A percentile compares a stretch with the other conserved stretches of the same genome.
phyloP scores from a whole-genome alignment of 768 basidiomycete species.

The Suillus hirtellus region DNA sequence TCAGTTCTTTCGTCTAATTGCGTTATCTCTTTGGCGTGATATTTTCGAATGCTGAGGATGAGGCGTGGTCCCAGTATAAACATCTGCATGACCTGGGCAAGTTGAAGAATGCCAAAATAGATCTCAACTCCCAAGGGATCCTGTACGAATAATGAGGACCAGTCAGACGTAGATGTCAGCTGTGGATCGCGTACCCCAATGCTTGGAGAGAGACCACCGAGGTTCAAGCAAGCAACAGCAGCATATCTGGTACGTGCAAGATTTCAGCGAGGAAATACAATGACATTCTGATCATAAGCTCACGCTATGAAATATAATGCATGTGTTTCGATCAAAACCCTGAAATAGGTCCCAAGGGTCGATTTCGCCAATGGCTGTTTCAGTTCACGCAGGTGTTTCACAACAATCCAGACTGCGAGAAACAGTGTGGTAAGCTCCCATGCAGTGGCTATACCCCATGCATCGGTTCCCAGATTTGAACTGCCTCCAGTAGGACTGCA shows the following conservation, averaged over 20 bases:
- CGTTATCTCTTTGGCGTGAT: background rate
- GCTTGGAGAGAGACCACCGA: background rate
- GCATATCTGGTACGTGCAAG: background rate
- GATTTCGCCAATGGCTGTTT: background rate
- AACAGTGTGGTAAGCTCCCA: background rate
- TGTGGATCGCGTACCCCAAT: background rate
- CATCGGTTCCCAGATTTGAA: background rate
- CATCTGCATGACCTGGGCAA: background rate
- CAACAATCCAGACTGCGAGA: background rate
- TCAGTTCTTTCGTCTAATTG: background rate
- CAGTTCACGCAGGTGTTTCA: background rate
- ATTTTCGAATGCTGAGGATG: background rate
- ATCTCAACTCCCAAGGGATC: background rate
- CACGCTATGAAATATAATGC: background rate
- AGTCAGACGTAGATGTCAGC: background rate
- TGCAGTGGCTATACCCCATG: background rate
- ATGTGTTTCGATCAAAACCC: background rate
- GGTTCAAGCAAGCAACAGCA: background rate
- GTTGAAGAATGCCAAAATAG: background rate
- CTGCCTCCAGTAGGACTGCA: background rate
- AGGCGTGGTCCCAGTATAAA: background rate
- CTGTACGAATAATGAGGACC: background rate
- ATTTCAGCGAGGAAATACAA: background rate
- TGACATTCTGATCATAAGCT: background rate
- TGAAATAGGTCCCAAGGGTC: background rate